phyloP scores from a whole-genome alignment of 352 stramenopile species.

The Globisporangium uncinulatum region DNA sequence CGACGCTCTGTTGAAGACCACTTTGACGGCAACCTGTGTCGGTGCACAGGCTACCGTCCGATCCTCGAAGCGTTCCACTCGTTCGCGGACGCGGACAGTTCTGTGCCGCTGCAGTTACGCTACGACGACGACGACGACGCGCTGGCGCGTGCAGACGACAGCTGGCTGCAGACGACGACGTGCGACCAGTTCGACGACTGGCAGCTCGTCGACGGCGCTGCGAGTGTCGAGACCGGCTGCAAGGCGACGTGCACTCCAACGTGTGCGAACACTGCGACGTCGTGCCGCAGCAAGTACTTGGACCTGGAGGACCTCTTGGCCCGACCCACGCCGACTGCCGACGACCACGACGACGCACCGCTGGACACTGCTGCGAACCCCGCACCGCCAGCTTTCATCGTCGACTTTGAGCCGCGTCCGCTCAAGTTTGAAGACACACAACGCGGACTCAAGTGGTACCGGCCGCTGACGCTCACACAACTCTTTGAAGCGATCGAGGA shows the following conservation, averaged over 20 bases:
- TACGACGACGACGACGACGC: slow-evolving; percentile 7
- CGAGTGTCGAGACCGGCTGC: slow-evolving; percentile 12
- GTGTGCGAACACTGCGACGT: slow-evolving; percentile 4
- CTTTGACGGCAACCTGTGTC: slow-evolving; percentile 95
- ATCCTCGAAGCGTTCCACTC: slow-evolving; percentile 40
- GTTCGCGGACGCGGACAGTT: neutral
- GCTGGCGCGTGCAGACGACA: neutral
- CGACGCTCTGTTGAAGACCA: slow-evolving; percentile 89
- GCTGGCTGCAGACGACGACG: slow-evolving; percentile 4
- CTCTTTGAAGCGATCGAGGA: slow-evolving; percentile 76
- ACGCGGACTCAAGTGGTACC: slow-evolving; percentile 25
- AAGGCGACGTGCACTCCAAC: slow-evolving; percentile 22
- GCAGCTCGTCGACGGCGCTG: slow-evolving; percentile 17
- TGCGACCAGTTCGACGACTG: slow-evolving; percentile 28
- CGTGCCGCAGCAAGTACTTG: slow-evolving; percentile 17
- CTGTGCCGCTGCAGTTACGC: slow-evolving; percentile 1
- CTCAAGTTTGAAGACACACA: slow-evolving; percentile 18
- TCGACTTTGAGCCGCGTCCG: slow-evolving; percentile 23
- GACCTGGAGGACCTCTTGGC: slow-evolving; percentile 28
- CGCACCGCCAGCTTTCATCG: slow-evolving; percentile 23
- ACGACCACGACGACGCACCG: slow-evolving; percentile 5
- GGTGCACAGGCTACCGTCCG: slow-evolving; percentile 88
- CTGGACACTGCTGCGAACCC: slow-evolving; percentile 13
- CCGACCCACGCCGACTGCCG: neutral
- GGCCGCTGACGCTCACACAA: slow-evolving; percentile 25